Percentiles rank a stretch among this genome's conserved stretches.
Evolutionary conservation across 371 early-diverging fungal genomes (phyloP).

Genomic region (Mortierella sp.): DNA sequence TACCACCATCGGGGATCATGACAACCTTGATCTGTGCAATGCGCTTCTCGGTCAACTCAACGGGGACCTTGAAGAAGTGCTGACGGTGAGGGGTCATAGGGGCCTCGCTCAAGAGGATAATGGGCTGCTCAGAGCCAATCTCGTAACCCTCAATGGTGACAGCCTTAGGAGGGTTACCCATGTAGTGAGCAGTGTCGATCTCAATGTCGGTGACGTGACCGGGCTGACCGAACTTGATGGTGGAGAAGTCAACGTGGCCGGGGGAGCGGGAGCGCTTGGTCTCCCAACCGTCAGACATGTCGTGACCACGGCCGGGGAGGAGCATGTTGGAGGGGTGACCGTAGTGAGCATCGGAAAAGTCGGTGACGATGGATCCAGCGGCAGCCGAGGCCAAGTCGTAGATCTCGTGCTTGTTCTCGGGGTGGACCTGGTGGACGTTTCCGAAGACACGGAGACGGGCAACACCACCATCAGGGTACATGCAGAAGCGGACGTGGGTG

Average conservation of each 20-base stretch:
- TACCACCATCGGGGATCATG: slow-evolving; percentile 73
- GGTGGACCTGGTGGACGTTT: slow-evolving; percentile 78
- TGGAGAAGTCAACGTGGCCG: slow-evolving; percentile 80
- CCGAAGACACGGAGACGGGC: slow-evolving; percentile 89
- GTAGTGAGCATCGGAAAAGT: slow-evolving; percentile 83
- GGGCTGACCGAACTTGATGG: slow-evolving; percentile 79
- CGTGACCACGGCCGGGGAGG: slow-evolving; percentile 82
- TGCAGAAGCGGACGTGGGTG: slow-evolving; percentile 85
- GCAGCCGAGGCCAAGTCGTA: slow-evolving; percentile 83
- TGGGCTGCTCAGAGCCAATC: slow-evolving; percentile 38
- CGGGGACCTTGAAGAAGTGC: slow-evolving; percentile 65
- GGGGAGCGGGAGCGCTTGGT: slow-evolving; percentile 78
- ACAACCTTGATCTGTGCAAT: slow-evolving; percentile 68
- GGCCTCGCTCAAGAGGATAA: slow-evolving; percentile 57
- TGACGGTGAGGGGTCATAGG: slow-evolving; percentile 68
- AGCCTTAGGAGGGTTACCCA: slow-evolving; percentile 87
- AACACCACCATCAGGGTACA: slow-evolving; percentile 93
- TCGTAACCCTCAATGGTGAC: slow-evolving; percentile 65
- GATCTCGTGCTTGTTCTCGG: slow-evolving; percentile 66
- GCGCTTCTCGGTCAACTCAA: slow-evolving; percentile 57
- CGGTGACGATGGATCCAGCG: slow-evolving; percentile 79
- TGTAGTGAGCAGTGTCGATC: slow-evolving; percentile 87
- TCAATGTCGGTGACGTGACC: slow-evolving; percentile 82
- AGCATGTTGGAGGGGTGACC: slow-evolving; percentile 81
- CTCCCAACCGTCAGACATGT: slow-evolving; percentile 86